Percentiles rank a stretch among this genome's conserved stretches.
These are phyloP conservation scores for Tuber borchii DNA, from an alignment of 495 filamentous ascomycete species.

Conservation along the genomic window DNA sequence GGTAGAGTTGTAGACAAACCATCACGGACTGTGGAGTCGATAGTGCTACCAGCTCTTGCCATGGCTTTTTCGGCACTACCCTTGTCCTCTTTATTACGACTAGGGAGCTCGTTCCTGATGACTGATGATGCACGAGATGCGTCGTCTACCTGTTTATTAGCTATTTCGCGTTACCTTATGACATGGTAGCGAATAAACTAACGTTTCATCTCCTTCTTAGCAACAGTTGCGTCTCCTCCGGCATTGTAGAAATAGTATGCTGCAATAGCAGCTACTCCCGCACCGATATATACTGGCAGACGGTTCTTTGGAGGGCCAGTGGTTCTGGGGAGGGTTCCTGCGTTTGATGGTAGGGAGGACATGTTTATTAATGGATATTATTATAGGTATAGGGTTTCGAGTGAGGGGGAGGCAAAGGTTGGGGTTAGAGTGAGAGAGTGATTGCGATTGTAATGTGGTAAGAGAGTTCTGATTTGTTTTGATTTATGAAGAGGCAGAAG, in stretches of 20 bases:
- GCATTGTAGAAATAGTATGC: constrained; percentile 91
- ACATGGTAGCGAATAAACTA: constrained; percentile 34
- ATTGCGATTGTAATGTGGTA: not conserved
- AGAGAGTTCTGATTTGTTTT: not conserved
- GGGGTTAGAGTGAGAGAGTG: constrained; percentile 23
- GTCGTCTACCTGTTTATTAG: constrained; percentile 50
- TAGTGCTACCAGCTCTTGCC: constrained; percentile 45
- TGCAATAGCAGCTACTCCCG: constrained; percentile 56
- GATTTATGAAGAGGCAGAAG: not conserved
- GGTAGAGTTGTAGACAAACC: constrained; percentile 40
- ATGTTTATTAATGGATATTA: constrained; percentile 13
- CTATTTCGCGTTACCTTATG: not conserved
- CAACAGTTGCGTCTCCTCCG: constrained; percentile 72
- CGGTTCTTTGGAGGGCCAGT: constrained; percentile 49
- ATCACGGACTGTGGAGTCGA: constrained; percentile 49
- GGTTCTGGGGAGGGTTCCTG: constrained; percentile 48
- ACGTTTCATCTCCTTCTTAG: constrained; percentile 79
- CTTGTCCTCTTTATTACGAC: constrained; percentile 49
- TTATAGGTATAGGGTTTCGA: constrained; percentile 22
- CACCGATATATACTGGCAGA: constrained; percentile 53
- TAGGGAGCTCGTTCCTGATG: constrained; percentile 57
- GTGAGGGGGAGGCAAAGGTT: constrained; percentile 15
- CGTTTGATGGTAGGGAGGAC: constrained; percentile 42
- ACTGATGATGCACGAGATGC: constrained; percentile 57
- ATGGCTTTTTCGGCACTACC: constrained; percentile 47